phyloP scores from a whole-genome alignment of 1,284 basidiomycete species.

The Earliella scabrosa region DNA sequence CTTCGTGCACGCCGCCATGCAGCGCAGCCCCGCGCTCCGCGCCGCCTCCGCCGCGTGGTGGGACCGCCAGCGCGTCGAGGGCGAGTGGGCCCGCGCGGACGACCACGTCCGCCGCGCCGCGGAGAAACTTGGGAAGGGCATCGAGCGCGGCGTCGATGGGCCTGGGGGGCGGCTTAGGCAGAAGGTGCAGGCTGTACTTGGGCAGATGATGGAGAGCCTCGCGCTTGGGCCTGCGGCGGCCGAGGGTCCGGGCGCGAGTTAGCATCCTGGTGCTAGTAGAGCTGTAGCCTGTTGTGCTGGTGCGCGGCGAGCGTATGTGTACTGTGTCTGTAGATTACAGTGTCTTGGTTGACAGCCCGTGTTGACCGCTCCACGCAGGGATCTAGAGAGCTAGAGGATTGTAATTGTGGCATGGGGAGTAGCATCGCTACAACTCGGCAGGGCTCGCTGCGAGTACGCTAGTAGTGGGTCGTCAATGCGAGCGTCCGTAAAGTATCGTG shows the following conservation, averaged over 20 bases:
- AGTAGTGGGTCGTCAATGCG: background rate
- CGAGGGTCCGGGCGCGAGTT: too few species aligned
- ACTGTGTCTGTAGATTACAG: too few species aligned
- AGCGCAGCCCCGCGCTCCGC: slow-evolving; percentile 55
- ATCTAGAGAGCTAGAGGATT: too few species aligned
- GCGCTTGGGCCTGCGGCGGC: slow-evolving; percentile 1
- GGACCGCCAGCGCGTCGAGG: slow-evolving; percentile 55
- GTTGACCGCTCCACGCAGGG: too few species aligned
- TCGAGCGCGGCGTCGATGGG: slow-evolving; percentile 36
- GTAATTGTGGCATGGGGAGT: background rate
- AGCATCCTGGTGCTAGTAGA: too few species aligned
- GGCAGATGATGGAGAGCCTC: slow-evolving; percentile 19
- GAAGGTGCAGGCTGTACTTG: slow-evolving; percentile 18
- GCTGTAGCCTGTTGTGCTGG: too few species aligned
- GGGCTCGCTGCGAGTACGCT: slow-evolving; percentile 1
- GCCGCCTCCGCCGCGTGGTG: slow-evolving; percentile 56
- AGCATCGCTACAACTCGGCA: slow-evolving; percentile 1
- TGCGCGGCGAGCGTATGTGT: background rate
- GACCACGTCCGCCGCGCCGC: slow-evolving; percentile 54
- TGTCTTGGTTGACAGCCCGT: too few species aligned
- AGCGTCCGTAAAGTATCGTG: slow-evolving; percentile 8
- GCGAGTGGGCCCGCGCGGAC: slow-evolving; percentile 50
- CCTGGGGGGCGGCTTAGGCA: slow-evolving; percentile 15
- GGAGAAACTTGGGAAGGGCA: slow-evolving; percentile 50
- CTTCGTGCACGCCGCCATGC: slow-evolving; percentile 55